Conservation (phyloP, 345 rosid genomes). For the Populus davidiana region DNA sequence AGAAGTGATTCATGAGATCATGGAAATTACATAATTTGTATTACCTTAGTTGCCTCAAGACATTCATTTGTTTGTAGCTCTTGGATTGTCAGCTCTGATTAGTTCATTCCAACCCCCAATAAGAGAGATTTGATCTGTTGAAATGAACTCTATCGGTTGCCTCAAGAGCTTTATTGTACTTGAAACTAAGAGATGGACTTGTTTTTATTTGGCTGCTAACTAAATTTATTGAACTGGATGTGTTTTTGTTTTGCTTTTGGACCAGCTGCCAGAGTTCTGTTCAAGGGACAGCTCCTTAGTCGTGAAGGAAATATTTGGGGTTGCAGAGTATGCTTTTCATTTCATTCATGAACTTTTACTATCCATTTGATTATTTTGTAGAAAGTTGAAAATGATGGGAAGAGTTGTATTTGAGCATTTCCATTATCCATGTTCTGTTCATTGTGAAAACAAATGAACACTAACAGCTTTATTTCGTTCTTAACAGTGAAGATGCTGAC, state of each 20-base stretch:
- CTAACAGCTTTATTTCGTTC: background rate
- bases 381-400: background rate
- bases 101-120: background rate
- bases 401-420: background rate
- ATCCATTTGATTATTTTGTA: background rate
- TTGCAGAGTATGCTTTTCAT: constrained; percentile 62
- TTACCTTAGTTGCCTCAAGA: background rate
- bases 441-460: background rate
- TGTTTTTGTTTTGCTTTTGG: constrained; percentile 18
- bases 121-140: background rate
- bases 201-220: background rate
- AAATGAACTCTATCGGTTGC: background rate
- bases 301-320: constrained; percentile 93
- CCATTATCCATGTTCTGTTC: background rate
- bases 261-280: constrained; percentile 90
- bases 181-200: background rate
- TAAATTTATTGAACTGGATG: constrained; percentile 7
- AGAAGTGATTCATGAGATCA: background rate
- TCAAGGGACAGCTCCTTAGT: constrained; percentile 67
- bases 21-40: background rate
- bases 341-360: background rate
- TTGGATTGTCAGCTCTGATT: background rate
- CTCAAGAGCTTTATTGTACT: background rate
- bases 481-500: constrained; percentile 73
- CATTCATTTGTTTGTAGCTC: background rate